Percentiles rank a stretch among this genome's conserved stretches.
Conservation (phyloP, 768 basidiomycete genomes). For the Trichaptum fuscoviolaceum region DNA sequence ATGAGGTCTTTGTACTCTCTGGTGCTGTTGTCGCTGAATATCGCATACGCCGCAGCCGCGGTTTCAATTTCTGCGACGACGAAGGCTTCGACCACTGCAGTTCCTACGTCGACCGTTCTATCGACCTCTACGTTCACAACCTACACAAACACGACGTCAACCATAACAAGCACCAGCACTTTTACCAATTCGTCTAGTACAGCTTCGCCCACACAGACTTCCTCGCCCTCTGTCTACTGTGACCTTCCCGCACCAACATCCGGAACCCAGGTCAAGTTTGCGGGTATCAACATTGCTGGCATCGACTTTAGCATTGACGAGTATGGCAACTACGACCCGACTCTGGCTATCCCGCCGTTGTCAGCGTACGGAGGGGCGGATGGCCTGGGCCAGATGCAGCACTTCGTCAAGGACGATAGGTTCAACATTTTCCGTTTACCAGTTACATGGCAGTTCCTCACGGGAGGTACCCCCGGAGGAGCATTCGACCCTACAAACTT, state of each 20-base stretch:
- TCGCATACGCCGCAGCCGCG: background rate
- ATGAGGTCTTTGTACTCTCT: background rate
- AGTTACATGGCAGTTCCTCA: conserved; percentile 23
- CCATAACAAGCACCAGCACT: conserved; percentile 7
- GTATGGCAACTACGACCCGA: conserved; percentile 8
- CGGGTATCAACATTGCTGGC: conserved; percentile 15
- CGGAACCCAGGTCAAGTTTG: conserved; percentile 9
- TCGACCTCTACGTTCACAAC: conserved; percentile 10
- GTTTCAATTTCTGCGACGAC: background rate
- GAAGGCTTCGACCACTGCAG: background rate
- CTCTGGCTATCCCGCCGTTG: conserved; percentile 11
- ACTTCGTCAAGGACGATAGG: conserved; percentile 22
- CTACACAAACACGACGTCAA: conserved; percentile 9
- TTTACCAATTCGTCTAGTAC: conserved; percentile 7
- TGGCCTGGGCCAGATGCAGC: conserved; percentile 25
- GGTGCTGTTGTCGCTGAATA: background rate
- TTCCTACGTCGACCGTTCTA: conserved; percentile 1
- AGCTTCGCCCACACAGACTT: conserved; percentile 1
- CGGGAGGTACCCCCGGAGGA: background rate
- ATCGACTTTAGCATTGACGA: conserved; percentile 15
- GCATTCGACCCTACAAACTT: conserved; percentile 22
- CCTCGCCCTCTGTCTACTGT: conserved; percentile 6
- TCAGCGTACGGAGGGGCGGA: conserved; percentile 14
- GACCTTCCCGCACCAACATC: conserved; percentile 12
- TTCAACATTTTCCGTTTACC: conserved; percentile 27